Base-by-base conservation (phyloP, 164 flowering plant genomes). In the Litsea cubeba region DNA sequence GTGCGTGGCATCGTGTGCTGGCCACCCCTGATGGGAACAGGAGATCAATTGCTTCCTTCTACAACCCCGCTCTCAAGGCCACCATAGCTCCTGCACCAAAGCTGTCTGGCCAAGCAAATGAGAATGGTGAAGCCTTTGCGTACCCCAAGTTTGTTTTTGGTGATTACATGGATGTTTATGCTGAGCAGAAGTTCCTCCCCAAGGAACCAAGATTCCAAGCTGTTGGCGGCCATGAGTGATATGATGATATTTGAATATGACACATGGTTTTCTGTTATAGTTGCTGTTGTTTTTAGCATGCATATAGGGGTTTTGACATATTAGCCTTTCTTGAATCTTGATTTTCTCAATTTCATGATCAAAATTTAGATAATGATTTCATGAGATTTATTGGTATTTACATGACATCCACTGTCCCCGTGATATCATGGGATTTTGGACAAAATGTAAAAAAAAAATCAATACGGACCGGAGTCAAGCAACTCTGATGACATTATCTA, bases 171-270 rank as follows among this genome's bases (percentile, higher is more conserved):
- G 73, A 82, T 50, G 84, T 94, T 57, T 94, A 94, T 78, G 80
- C 72, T 66, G 76, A 87, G 71, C 96, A 92, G 83, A 94, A 94
- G 91, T 94, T 91, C 78, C 85, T 84, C 18, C 89, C 97, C 0
- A 94, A 94, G 76, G 97, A 91, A 69, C 97, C 98, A 25, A 88
- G 98, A 80, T 94, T 94, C 79, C 86, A 85, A 71, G 90, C 97
- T 69, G 91, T 84, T 20, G 86, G 68, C 0, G 80, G 18, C 40
- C 24, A 66, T 51, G 50, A 62, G 30, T 32, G 26, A 64, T 15
- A 3, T 67, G 67, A 66, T 7, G n/a, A 66, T 0, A n/a, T n/a
- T n/a, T 32, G 69, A 25, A 28, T 17, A 54, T 54, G 4, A 68
- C 51, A 40, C 20, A n/a, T 46, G 3, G 22, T 17, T 6, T 32